A percentile compares a stretch with the other conserved stretches of the same genome.
These are phyloP conservation scores for Rickenella mellea DNA, from an alignment of 768 basidiomycete genomes.

Conservation along the genomic window DNA sequence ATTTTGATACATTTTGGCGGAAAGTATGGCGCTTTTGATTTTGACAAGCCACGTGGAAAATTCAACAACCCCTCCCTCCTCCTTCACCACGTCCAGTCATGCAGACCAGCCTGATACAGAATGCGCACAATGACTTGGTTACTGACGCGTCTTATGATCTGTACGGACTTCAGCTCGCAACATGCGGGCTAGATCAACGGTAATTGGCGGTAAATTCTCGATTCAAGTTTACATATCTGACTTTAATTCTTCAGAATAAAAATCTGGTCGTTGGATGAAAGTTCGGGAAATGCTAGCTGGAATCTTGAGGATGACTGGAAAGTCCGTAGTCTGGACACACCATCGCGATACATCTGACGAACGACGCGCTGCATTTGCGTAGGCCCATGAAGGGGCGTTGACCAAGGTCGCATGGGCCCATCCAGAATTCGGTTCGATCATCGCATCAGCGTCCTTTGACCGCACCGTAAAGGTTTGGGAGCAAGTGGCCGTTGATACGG, in stretches of 20 bases:
- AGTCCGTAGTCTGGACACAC: constrained; percentile 28
- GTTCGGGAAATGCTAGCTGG: constrained; percentile 51
- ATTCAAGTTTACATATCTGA: constrained; percentile 7
- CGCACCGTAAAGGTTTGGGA: constrained; percentile 93
- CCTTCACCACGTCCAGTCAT: too few relatives aligned
- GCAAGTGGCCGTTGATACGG: constrained; percentile 30
- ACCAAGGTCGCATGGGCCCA: constrained; percentile 84
- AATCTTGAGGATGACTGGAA: constrained; percentile 85
- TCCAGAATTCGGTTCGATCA: constrained; percentile 81
- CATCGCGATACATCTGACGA: constrained; percentile 1
- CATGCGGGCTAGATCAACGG: constrained; percentile 79
- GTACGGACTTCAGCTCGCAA: constrained; percentile 76
- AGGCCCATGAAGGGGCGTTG: constrained; percentile 95
- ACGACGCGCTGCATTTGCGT: constrained; percentile 2
- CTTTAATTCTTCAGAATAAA: constrained; percentile 52
- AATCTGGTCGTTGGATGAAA: constrained; percentile 73
- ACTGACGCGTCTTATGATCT: constrained; percentile 88
- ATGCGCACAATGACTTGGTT: constrained; percentile 71
- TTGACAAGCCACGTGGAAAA: too few relatives aligned
- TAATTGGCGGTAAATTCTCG: constrained; percentile 20
- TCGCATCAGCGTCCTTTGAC: constrained; percentile 86
- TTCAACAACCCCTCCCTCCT: too few relatives aligned
- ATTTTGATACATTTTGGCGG: too few relatives aligned
- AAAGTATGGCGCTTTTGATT: too few relatives aligned
- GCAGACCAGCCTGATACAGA: constrained; percentile 71